Evolutionary conservation across 164 flowering plant genomes (phyloP).

Genomic region (Hamamelis virginiana): DNA sequence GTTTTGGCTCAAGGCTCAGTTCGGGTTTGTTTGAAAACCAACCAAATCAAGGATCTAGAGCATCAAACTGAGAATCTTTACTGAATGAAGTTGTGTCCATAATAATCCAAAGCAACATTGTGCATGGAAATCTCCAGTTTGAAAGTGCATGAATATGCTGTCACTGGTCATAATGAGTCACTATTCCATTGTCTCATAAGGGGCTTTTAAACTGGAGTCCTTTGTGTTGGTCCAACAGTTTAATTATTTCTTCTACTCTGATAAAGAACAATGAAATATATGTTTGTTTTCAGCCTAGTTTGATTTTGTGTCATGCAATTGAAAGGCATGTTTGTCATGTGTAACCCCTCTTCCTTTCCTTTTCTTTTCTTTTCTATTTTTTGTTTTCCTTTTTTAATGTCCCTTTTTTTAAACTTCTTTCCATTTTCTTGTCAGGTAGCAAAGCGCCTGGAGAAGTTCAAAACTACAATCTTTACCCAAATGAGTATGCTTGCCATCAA

Average conservation of each 20-base stretch:
- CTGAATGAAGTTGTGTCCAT: background rate
- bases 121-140: background rate
- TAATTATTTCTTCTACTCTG: background rate
- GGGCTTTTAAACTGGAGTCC: background rate
- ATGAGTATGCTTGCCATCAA: slow-evolving; percentile 94
- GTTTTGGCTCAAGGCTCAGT: background rate
- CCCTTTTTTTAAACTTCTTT: background rate
- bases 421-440: slow-evolving; percentile 55
- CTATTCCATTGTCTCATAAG: background rate
- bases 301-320: too few species aligned
- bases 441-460: slow-evolving; percentile 95
- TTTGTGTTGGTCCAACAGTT: background rate
- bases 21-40: background rate
- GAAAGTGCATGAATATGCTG: background rate
- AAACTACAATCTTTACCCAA: slow-evolving; percentile 93
- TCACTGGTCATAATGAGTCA: background rate
- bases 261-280: background rate
- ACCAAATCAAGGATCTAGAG: background rate
- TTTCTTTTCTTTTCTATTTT: too few species aligned
- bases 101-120: background rate
- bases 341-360: too few species aligned
- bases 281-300: too few species aligned
- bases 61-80: background rate
- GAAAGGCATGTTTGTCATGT: too few species aligned
- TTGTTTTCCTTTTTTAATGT: background rate